These are phyloP conservation scores for Podaxis carcinomalis DNA, from an alignment of 768 basidiomycete genomes.

Conservation along the genomic window DNA sequence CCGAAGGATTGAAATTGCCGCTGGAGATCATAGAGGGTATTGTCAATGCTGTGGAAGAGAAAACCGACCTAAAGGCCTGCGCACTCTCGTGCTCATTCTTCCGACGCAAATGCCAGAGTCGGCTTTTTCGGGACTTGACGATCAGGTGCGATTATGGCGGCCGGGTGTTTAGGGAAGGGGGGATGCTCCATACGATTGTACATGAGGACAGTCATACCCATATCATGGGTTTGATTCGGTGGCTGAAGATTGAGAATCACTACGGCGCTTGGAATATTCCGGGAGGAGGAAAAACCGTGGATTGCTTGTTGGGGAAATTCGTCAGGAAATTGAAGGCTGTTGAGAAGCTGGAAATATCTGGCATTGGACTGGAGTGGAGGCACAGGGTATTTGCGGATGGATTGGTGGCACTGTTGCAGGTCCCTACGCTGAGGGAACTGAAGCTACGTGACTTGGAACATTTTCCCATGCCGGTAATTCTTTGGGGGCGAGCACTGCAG, in stretches of 20 bases:
- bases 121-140: not conserved
- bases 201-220: not conserved
- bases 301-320: conserved; percentile 2
- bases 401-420: conserved; percentile 1
- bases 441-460: not conserved
- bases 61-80: not conserved
- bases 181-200: conserved; percentile 2
- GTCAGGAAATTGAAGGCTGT: not conserved
- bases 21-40: conserved; percentile 6
- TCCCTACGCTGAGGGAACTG: conserved; percentile 4
- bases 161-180: conserved; percentile 3
- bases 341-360: conserved; percentile 4
- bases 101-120: not conserved
- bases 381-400: conserved; percentile 1
- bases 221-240: not conserved
- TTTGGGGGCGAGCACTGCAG: conserved; percentile 5
- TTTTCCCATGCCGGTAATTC: conserved; percentile 2
- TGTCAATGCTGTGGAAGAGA: not conserved
- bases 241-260: conserved; percentile 1
- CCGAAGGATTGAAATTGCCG: not conserved
- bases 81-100: conserved; percentile 7
- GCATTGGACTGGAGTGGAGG: not conserved
- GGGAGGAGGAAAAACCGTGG: conserved; percentile 1
- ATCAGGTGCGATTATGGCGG: not conserved
- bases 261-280: not conserved